A percentile compares a stretch with the other conserved stretches of the same genome.
Evolutionary conservation across 1,139 yeast genomes (phyloP).

Genomic region (Saccharomycopsis crataegensis): DNA sequence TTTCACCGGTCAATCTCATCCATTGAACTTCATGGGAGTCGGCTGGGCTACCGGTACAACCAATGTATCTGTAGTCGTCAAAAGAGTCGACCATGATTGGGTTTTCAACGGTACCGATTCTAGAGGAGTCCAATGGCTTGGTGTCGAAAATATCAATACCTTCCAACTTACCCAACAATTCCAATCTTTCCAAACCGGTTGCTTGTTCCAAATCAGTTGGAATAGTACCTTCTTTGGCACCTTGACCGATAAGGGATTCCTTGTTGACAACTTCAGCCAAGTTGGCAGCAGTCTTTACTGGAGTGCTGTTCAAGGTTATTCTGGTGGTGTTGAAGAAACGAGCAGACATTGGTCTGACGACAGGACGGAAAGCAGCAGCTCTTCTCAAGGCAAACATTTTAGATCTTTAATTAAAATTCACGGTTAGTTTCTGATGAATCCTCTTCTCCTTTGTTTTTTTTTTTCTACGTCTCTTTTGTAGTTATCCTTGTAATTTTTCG

Average conservation of each 20-base stretch:
- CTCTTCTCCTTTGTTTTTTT: not conserved
- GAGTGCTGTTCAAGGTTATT: slow-evolving; percentile 26
- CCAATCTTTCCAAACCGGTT: slow-evolving; percentile 97
- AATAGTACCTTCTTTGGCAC: slow-evolving; percentile 75
- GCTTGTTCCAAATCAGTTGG: slow-evolving; percentile 96
- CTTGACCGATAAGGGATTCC: slow-evolving; percentile 80
- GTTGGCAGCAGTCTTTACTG: slow-evolving; percentile 53
- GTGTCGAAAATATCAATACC: slow-evolving; percentile 95
- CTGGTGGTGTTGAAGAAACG: slow-evolving; percentile 39
- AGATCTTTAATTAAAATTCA: not conserved
- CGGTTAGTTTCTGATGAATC: not conserved
- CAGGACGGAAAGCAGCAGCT: slow-evolving; percentile 21
- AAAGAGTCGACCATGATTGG: slow-evolving; percentile 88
- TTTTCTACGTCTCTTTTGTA: not conserved
- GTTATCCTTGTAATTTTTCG: no score
- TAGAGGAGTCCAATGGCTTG: slow-evolving; percentile 79
- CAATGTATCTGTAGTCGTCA: slow-evolving; percentile 91
- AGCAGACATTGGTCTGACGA: slow-evolving; percentile 20
- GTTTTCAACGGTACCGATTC: slow-evolving; percentile 81
- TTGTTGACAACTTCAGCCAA: slow-evolving; percentile 77
- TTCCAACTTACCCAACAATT: slow-evolving; percentile 86
- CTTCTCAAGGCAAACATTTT: slow-evolving; percentile 26
- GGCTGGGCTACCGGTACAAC: slow-evolving; percentile 95
- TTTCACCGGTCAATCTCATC: slow-evolving; percentile 81
- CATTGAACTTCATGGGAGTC: slow-evolving; percentile 88